Percentiles rank a stretch among this genome's conserved stretches.
phyloP scores from a whole-genome alignment of 2,329 filamentous ascomycete genomes.

The Alternaria sp. region DNA sequence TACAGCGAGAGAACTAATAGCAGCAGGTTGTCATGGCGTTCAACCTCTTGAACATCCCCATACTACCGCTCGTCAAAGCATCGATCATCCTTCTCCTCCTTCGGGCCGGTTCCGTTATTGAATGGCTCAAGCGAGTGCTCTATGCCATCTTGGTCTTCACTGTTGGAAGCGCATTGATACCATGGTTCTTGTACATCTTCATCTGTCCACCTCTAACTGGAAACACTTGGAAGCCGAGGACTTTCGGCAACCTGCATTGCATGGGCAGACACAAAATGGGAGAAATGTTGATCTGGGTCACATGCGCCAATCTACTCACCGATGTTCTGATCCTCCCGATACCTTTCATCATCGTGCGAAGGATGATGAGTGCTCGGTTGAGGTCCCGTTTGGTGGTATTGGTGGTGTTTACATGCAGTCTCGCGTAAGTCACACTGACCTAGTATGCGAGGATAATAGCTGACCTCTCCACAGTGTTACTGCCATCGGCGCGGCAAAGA shows the following conservation, averaged over 20 bases:
- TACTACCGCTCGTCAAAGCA: slow-evolving; percentile 50
- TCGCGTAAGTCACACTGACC: slow-evolving; percentile 37
- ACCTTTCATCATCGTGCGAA: slow-evolving; percentile 49
- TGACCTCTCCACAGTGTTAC: slow-evolving; percentile 39
- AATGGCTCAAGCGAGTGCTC: slow-evolving; percentile 46
- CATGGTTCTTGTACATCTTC: slow-evolving; percentile 49
- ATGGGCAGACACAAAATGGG: slow-evolving; percentile 47
- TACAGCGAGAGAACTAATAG: not conserved
- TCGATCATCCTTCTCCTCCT: slow-evolving; percentile 50
- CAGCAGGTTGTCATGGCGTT: slow-evolving; percentile 44
- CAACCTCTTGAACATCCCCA: slow-evolving; percentile 50
- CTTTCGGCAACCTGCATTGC: slow-evolving; percentile 48
- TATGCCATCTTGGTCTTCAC: slow-evolving; percentile 48
- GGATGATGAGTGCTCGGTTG: slow-evolving; percentile 49
- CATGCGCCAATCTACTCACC: slow-evolving; percentile 51
- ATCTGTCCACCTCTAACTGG: slow-evolving; percentile 48
- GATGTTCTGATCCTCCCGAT: slow-evolving; percentile 51
- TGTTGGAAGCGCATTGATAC: slow-evolving; percentile 42
- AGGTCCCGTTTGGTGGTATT: slow-evolving; percentile 48
- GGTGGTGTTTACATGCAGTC: slow-evolving; percentile 48
- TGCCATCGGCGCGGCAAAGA: slow-evolving; percentile 48
- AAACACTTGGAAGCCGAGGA: slow-evolving; percentile 48
- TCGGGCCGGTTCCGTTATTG: slow-evolving; percentile 47
- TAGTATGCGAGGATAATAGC: not conserved
- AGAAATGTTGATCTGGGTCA: slow-evolving; percentile 49